Evolutionary conservation across 2,329 filamentous ascomycete genomes (phyloP).

Genomic region (Colletotrichum sublineola): DNA sequence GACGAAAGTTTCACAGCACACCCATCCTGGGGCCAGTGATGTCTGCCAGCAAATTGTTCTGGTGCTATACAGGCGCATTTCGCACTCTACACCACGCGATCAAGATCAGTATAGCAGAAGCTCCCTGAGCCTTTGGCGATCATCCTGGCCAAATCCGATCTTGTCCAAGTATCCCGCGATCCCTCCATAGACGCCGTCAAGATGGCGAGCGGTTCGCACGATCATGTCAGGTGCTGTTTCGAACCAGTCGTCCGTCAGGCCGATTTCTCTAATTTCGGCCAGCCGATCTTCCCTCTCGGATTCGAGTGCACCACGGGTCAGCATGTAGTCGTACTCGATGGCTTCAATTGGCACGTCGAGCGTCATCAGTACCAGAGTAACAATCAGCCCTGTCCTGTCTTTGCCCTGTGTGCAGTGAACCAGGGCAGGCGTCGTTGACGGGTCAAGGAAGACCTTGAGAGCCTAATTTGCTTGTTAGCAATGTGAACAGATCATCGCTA

Average conservation of each 20-base stretch:
- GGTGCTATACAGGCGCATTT: not conserved
- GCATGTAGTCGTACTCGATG: constrained; percentile 79
- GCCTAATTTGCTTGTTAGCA: constrained; percentile 49
- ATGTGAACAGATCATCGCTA: not conserved
- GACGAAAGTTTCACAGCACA: constrained; percentile 23
- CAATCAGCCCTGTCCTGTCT: constrained; percentile 81
- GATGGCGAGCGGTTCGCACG: constrained; percentile 66
- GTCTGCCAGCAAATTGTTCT: not conserved
- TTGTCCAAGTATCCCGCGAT: constrained; percentile 73
- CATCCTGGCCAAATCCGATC: constrained; percentile 68
- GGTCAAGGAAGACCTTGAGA: constrained; percentile 62
- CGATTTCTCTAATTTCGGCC: constrained; percentile 77
- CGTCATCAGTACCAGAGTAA: constrained; percentile 76
- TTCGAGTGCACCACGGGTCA: constrained; percentile 71
- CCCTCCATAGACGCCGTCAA: constrained; percentile 75
- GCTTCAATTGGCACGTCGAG: constrained; percentile 68
- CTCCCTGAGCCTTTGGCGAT: constrained; percentile 58
- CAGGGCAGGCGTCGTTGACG: constrained; percentile 70
- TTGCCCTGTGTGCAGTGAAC: constrained; percentile 93
- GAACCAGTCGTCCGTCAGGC: constrained; percentile 80
- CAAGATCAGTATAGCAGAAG: constrained; percentile 56
- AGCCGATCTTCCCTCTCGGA: constrained; percentile 74
- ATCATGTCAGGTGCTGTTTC: constrained; percentile 76
- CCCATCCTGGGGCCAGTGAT: constrained; percentile 11
- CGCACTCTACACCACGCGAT: not conserved